These are phyloP conservation scores for Berkeleyomyces rouxiae DNA, from an alignment of 2,329 filamentous ascomycete species.

Conservation along the genomic window DNA sequence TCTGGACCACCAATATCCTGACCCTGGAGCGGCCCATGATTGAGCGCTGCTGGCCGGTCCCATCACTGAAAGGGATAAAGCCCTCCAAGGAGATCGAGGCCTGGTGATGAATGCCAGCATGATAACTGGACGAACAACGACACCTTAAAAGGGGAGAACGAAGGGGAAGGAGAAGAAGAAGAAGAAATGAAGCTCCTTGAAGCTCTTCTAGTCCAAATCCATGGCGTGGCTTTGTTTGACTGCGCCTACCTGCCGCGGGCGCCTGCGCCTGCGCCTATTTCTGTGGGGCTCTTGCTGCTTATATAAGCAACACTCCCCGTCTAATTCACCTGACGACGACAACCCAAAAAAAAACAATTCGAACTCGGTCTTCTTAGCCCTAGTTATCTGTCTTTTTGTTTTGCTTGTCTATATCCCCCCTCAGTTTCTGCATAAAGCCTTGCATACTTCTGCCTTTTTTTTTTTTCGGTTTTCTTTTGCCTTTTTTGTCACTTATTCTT, in stretches of 20 bases:
- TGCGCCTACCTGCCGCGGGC: too few relatives aligned
- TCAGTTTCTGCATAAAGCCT: too few relatives aligned
- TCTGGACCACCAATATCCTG: constrained; percentile 17
- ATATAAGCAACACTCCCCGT: neutral
- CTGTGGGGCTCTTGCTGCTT: neutral
- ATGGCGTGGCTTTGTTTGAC: too few relatives aligned
- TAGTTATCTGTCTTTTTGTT: too few relatives aligned
- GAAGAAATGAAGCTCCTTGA: too few relatives aligned
- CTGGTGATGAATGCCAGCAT: too few relatives aligned
- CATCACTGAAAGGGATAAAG: neutral
- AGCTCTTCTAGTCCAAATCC: too few relatives aligned
- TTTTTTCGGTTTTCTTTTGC: neutral
- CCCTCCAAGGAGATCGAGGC: neutral
- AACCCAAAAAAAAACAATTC: neutral
- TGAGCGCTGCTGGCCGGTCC: constrained; percentile 6
- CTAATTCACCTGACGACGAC: neutral
- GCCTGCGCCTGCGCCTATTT: neutral
- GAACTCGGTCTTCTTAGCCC: too few relatives aligned
- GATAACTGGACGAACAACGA: too few relatives aligned
- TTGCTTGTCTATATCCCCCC: too few relatives aligned
- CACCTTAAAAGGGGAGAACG: too few relatives aligned
- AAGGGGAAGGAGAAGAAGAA: too few relatives aligned
- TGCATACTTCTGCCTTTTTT: neutral
- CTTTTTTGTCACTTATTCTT: neutral
- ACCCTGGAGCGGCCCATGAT: constrained; percentile 14